phyloP scores from a whole-genome alignment of 345 rosid species.

The Abelmoschus esculentus region DNA sequence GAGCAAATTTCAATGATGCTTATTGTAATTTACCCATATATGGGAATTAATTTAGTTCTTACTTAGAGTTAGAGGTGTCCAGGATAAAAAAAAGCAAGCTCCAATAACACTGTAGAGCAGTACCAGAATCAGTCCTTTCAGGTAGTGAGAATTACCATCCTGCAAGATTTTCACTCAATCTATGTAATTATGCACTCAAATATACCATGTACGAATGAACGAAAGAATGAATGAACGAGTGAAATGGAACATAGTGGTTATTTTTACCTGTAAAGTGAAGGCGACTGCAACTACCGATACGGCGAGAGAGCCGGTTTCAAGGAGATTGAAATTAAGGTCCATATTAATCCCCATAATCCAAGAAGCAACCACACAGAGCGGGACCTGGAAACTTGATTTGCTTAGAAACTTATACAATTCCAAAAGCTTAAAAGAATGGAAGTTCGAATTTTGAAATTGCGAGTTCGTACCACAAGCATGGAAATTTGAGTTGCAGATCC shows the following conservation, averaged over 20 bases:
- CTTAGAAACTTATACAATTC: neutral
- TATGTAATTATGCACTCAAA: neutral
- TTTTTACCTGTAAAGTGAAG: constrained; percentile 65
- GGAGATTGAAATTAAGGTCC: constrained; percentile 77
- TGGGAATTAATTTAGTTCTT: constrained; percentile 7
- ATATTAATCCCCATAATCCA: constrained; percentile 72
- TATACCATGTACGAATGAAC: too few species aligned
- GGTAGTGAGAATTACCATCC: constrained; percentile 93
- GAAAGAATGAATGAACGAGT: too few species aligned
- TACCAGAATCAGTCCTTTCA: constrained; percentile 68
- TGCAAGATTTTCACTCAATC: constrained; percentile 12
- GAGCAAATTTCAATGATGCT: too few species aligned
- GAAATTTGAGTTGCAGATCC: constrained; percentile 87
- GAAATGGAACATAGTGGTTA: neutral
- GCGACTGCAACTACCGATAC: constrained; percentile 54
- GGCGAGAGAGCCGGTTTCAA: constrained; percentile 80
- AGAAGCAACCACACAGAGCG: constrained; percentile 51
- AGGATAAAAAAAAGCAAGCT: constrained; percentile 62
- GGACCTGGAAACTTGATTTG: constrained; percentile 38
- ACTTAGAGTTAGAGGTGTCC: constrained; percentile 42
- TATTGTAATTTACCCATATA: too few species aligned
- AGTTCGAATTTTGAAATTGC: neutral
- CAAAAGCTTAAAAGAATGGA: neutral
- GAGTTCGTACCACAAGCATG: constrained; percentile 62
- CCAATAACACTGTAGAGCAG: constrained; percentile 68